Percentiles rank a stretch among this genome's conserved stretches.
phyloP scores from a whole-genome alignment of 2,329 filamentous ascomycete genomes.

The Colletotrichum sublineola region DNA sequence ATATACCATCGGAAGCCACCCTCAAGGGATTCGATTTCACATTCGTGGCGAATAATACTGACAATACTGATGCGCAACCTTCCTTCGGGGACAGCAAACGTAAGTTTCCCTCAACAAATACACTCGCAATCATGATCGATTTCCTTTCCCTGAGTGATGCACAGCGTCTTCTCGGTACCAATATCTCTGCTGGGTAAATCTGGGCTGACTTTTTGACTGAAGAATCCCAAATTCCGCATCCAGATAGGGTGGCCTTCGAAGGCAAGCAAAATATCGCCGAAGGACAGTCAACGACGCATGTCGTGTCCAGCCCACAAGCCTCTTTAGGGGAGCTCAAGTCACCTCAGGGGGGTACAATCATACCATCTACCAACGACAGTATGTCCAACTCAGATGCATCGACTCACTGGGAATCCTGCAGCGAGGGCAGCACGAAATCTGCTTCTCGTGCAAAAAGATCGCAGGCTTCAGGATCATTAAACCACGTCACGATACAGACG shows the following conservation, averaged over 20 bases:
- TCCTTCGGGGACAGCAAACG: neutral
- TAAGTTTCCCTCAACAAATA: neutral
- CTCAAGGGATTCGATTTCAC: neutral
- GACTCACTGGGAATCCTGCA: slow-evolving; percentile 17
- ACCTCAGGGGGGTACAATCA: too few relatives aligned
- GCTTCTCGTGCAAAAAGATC: neutral
- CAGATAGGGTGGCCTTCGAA: too few relatives aligned
- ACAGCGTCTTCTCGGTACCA: too few relatives aligned
- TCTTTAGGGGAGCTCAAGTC: neutral
- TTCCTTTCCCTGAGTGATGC: too few relatives aligned
- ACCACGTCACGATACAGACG: neutral
- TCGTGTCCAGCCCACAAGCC: neutral
- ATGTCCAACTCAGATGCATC: neutral
- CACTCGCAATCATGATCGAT: too few relatives aligned
- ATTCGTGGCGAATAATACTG: neutral
- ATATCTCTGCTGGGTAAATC: too few relatives aligned
- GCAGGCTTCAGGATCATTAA: neutral
- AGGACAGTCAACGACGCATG: too few relatives aligned
- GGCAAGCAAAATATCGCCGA: too few relatives aligned
- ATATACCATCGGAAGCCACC: neutral
- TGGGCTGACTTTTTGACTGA: neutral
- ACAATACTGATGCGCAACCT: neutral
- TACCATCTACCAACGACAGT: neutral
- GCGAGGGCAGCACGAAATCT: neutral
- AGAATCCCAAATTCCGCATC: neutral